Evolutionary conservation across 2,329 filamentous ascomycete genomes (phyloP), one percentile per base, ranked within the genome.

Genomic region (Boeremia exigua): DNA sequence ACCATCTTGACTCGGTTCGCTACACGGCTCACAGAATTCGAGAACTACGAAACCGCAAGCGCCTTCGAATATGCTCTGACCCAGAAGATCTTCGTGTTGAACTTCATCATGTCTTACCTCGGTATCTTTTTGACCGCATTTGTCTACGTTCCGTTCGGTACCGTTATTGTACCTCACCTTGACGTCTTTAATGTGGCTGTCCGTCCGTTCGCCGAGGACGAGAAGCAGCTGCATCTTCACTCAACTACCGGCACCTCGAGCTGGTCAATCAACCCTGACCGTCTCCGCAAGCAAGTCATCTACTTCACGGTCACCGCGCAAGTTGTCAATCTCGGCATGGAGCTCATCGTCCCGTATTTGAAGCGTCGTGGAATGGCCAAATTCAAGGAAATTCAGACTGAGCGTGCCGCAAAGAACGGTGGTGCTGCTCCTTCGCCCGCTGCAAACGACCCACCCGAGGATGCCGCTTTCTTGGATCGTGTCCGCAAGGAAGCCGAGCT

Each of bases 281-380:
- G 95, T 14, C 86, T 98, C 32, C 90, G 88, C 66, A 90, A 92
- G 65, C 94, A 98, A 74, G 91, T 97, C 73, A 95, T 97, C 60
- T 98, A 96, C 78, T 95, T 96, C 60, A 96, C 94, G 0, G 91
- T 98, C 29, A 97, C 94, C 0, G 94, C 92, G 0, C 94, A 97
- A 71, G 84, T 97, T 33, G 88, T 99, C 66, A 95, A 90, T 71
- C 88, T 97, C 49, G 87, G 84, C 11, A 87, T 94, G 58, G 95
- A 99, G 74, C 85, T 92, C 5, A 79, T 97, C 32, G 85, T 97
- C 1, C 95, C 95, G 0, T 92, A 91, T 63, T 77, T 91, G 47
- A 97, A 96, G 77, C 88, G 91, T 58, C 86, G 87, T 66, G 86
- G 88, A 0, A 88, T 90, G 71, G 84, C 86, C 66, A 94, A 93